Evolutionary conservation across 2,329 filamentous ascomycete species (phyloP).

Genomic region (Fusarium oligoseptatum): DNA sequence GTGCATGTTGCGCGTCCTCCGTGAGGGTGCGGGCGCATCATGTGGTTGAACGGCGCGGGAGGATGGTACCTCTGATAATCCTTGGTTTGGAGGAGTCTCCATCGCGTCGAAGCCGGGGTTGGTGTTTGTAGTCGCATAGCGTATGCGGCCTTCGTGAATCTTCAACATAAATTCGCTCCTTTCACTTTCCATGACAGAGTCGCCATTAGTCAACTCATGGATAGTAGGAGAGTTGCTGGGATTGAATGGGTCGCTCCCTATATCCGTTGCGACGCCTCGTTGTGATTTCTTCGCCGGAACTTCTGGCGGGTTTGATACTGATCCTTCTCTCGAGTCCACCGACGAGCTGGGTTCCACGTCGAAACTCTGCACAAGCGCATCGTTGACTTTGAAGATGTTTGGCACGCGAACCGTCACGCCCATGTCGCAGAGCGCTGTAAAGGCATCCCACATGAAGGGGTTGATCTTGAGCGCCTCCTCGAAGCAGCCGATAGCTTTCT

Average conservation of each 20-base stretch:
- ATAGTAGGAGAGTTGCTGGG: constrained; percentile 56
- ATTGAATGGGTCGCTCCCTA: constrained; percentile 66
- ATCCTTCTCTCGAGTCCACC: constrained; percentile 54
- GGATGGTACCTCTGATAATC: constrained; percentile 37
- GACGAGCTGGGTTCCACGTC: constrained; percentile 50
- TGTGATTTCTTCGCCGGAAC: constrained; percentile 57
- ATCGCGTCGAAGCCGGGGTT: constrained; percentile 65
- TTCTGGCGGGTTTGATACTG: constrained; percentile 54
- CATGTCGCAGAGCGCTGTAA: constrained; percentile 88
- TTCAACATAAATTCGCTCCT: constrained; percentile 70
- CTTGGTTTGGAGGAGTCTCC: constrained; percentile 68
- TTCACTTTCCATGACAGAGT: constrained; percentile 57
- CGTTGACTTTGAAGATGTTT: constrained; percentile 86
- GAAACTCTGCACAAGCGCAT: constrained; percentile 63
- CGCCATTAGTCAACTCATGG: constrained; percentile 58
- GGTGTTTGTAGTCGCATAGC: constrained; percentile 56
- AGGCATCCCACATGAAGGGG: constrained; percentile 98
- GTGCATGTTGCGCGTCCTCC: constrained; percentile 68
- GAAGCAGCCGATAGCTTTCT: constrained; percentile 87
- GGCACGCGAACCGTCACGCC: constrained; percentile 83
- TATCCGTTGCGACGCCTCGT: constrained; percentile 55
- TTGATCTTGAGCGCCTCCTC: constrained; percentile 91
- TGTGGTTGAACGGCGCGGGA: constrained; percentile 46
- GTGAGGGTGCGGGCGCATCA: constrained; percentile 65
- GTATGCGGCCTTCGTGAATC: constrained; percentile 65